A percentile compares a stretch with the other conserved stretches of the same genome.
Evolutionary conservation across 192 early-diverging fungal species (phyloP).

Genomic region (Coemansia sp.): DNA sequence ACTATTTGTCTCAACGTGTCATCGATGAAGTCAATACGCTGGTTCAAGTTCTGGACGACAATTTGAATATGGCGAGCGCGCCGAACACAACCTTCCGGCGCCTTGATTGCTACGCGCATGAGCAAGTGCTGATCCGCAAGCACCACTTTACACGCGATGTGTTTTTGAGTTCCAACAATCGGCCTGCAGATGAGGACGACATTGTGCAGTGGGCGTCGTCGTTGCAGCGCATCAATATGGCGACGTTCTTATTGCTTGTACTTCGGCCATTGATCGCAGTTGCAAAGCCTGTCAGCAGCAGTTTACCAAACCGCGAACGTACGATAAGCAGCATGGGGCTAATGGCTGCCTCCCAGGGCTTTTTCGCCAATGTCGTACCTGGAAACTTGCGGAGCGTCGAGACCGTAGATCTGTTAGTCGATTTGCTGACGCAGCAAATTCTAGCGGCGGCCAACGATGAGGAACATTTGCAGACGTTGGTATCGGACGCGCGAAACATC

Average conservation of each 20-base stretch:
- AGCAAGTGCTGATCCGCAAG: slow-evolving; percentile 33
- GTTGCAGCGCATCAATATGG: slow-evolving; percentile 36
- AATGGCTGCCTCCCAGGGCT: slow-evolving; percentile 8
- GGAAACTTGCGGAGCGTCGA: slow-evolving; percentile 16
- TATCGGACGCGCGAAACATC: slow-evolving; percentile 19
- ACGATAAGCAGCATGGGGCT: slow-evolving; percentile 33
- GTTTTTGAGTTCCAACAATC: slow-evolving; percentile 24
- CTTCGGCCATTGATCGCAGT: slow-evolving; percentile 28
- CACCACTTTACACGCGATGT: slow-evolving; percentile 33
- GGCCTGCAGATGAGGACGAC: slow-evolving; percentile 18
- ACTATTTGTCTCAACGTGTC: slow-evolving; percentile 38
- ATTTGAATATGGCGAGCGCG: too few relatives aligned
- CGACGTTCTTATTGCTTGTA: slow-evolving; percentile 38
- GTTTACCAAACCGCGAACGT: slow-evolving; percentile 34
- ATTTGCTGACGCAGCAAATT: slow-evolving; percentile 49
- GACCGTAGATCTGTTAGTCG: slow-evolving; percentile 32
- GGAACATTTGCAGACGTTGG: slow-evolving; percentile 30
- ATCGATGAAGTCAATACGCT: slow-evolving; percentile 17
- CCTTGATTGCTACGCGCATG: slow-evolving; percentile 36
- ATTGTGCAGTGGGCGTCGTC: slow-evolving; percentile 32
- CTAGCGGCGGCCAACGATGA: slow-evolving; percentile 36
- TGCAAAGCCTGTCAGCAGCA: slow-evolving; percentile 8
- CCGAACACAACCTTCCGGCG: background rate
- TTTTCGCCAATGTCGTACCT: slow-evolving; percentile 41
- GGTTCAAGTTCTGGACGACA: background rate